Conservation (phyloP, 352 stramenopile genomes). For the Globisporangium echinulatum region DNA sequence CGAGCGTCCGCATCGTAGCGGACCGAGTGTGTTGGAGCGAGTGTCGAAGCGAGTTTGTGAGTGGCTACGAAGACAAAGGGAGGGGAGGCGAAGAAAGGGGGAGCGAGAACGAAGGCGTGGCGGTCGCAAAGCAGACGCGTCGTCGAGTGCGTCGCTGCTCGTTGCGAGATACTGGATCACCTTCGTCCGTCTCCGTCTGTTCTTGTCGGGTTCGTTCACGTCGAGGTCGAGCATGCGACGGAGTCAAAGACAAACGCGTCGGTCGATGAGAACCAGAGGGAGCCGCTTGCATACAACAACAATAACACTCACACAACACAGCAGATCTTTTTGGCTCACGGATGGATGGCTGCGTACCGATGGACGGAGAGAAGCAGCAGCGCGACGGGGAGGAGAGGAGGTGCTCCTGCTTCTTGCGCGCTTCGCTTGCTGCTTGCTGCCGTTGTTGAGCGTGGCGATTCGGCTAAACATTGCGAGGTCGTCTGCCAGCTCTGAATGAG, state of each 20-base stretch:
- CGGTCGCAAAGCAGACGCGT: conserved; percentile 1
- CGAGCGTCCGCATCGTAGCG: background rate
- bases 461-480: too few relatives aligned
- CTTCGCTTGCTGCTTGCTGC: too few relatives aligned
- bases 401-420: too few relatives aligned
- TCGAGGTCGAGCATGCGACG: background rate
- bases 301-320: background rate
- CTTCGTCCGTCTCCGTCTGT: background rate
- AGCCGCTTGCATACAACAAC: background rate
- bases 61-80: background rate
- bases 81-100: background rate
- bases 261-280: too few relatives aligned
- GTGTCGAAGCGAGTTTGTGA: background rate
- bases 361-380: too few relatives aligned
- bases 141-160: background rate
- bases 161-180: too few relatives aligned
- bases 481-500: too few relatives aligned
- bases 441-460: too few relatives aligned
- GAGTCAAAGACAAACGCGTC: too few relatives aligned
- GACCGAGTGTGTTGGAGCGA: background rate
- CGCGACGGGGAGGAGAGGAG: too few relatives aligned
- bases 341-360: too few relatives aligned
- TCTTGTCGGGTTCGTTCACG: background rate
- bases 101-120: background rate
- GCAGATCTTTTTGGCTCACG: too few relatives aligned